Conservation (phyloP, 2,329 filamentous ascomycete species). For the Eutypa lata region DNA sequence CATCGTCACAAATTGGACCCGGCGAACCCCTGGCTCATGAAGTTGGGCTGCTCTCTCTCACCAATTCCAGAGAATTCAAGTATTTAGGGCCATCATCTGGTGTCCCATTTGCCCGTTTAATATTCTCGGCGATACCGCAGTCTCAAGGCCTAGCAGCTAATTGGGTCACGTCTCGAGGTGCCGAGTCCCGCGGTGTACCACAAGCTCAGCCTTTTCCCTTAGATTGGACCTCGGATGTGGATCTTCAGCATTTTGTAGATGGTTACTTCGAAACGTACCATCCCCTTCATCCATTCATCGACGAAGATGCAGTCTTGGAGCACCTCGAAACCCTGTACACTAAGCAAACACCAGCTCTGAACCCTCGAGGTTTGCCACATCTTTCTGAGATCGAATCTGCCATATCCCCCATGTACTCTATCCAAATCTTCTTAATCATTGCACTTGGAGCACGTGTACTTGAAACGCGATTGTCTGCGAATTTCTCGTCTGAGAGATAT, state of each 20-base stretch:
- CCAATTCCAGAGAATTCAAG: slow-evolving; percentile 21
- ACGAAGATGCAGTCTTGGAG: slow-evolving; percentile 20
- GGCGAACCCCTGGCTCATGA: slow-evolving; percentile 21
- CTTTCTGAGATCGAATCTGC: slow-evolving; percentile 12
- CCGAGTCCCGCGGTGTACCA: not conserved
- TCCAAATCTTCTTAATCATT: slow-evolving; percentile 23
- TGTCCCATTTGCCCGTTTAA: slow-evolving; percentile 20
- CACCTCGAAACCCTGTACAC: slow-evolving; percentile 18
- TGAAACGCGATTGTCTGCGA: slow-evolving; percentile 14
- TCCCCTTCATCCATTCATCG: slow-evolving; percentile 24
- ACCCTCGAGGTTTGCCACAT: slow-evolving; percentile 16
- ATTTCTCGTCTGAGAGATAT: slow-evolving; percentile 22
- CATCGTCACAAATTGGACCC: slow-evolving; percentile 11
- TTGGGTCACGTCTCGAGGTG: slow-evolving; percentile 3
- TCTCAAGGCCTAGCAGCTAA: slow-evolving; percentile 10
- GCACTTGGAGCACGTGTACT: slow-evolving; percentile 21
- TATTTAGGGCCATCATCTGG: slow-evolving; percentile 26
- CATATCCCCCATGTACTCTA: slow-evolving; percentile 9
- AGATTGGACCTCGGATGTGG: slow-evolving; percentile 12
- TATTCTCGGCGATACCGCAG: slow-evolving; percentile 19
- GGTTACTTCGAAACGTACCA: slow-evolving; percentile 25
- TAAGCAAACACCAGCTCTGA: slow-evolving; percentile 10
- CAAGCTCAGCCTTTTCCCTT: slow-evolving; percentile 6
- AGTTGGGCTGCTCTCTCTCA: slow-evolving; percentile 20
- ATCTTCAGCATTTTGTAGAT: slow-evolving; percentile 15